These are phyloP conservation scores for Ceratocystis eucalypticola DNA, from an alignment of 2,329 filamentous ascomycete species.

Conservation along the genomic window DNA sequence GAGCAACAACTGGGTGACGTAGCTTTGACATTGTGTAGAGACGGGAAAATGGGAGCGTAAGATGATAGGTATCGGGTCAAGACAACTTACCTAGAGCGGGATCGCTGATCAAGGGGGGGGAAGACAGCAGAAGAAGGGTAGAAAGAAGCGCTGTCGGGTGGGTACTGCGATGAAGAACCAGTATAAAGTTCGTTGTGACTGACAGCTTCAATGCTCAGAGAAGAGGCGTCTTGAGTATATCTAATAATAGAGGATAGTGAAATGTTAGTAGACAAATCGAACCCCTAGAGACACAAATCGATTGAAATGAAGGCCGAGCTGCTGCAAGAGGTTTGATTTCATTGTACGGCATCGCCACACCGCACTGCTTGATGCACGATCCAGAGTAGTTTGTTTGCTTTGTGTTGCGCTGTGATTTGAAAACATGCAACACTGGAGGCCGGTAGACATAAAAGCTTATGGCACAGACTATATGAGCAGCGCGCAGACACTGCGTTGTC, in stretches of 20 bases:
- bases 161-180: conserved; percentile 35
- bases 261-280: conserved; percentile 18
- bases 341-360: conserved; percentile 5
- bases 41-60: neutral
- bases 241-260: conserved; percentile 26
- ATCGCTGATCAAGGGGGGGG: conserved; percentile 38
- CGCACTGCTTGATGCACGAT: conserved; percentile 5
- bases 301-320: conserved; percentile 1
- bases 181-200: conserved; percentile 36
- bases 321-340: neutral
- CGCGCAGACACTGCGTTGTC: neutral
- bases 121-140: conserved; percentile 37
- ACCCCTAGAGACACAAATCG: conserved; percentile 7
- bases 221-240: conserved; percentile 42
- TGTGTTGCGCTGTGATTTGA: neutral
- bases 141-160: conserved; percentile 37
- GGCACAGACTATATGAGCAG: neutral
- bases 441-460: neutral
- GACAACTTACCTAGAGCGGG: conserved; percentile 38
- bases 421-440: neutral
- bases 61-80: conserved; percentile 21
- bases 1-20: neutral
- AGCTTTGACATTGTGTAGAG: neutral
- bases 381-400: neutral
- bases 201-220: conserved; percentile 38